These are phyloP conservation scores for Epichloe amarillans DNA, from an alignment of 2,329 filamentous ascomycete genomes.

Conservation along the genomic window DNA sequence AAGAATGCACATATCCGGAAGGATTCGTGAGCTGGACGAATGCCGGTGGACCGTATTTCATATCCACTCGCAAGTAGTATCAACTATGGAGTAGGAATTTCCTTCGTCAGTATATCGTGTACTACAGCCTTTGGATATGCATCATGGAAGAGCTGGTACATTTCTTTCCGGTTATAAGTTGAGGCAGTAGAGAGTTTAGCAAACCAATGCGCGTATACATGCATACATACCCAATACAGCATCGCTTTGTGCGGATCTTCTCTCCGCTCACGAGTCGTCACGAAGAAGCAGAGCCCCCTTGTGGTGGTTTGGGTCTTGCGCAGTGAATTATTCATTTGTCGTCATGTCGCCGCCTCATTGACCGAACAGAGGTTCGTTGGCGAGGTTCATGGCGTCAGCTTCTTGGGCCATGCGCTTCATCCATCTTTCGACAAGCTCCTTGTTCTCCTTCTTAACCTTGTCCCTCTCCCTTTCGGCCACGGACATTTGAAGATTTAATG, in stretches of 20 bases:
- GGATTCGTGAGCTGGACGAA: conserved; percentile 87
- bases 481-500: conserved; percentile 75
- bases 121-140: neutral
- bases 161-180: neutral
- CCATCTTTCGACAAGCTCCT: conserved; percentile 81
- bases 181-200: conserved; percentile 7
- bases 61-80: conserved; percentile 60
- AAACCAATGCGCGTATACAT: conserved; percentile 8
- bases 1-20: conserved; percentile 47
- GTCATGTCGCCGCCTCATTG: neutral
- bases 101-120: conserved; percentile 15
- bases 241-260: neutral
- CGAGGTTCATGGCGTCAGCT: conserved; percentile 72
- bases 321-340: neutral
- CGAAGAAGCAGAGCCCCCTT: neutral
- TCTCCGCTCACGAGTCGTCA: neutral
- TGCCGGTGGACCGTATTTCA: conserved; percentile 71
- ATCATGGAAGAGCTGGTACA: conserved; percentile 3
- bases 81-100: conserved; percentile 15
- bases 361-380: conserved; percentile 35
- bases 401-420: conserved; percentile 79
- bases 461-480: conserved; percentile 66
- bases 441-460: conserved; percentile 68
- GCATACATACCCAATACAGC: conserved; percentile 15
- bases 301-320: neutral